Base-by-base conservation (phyloP, 805 yeast genomes). In the Danielozyma ontarioensis region DNA sequence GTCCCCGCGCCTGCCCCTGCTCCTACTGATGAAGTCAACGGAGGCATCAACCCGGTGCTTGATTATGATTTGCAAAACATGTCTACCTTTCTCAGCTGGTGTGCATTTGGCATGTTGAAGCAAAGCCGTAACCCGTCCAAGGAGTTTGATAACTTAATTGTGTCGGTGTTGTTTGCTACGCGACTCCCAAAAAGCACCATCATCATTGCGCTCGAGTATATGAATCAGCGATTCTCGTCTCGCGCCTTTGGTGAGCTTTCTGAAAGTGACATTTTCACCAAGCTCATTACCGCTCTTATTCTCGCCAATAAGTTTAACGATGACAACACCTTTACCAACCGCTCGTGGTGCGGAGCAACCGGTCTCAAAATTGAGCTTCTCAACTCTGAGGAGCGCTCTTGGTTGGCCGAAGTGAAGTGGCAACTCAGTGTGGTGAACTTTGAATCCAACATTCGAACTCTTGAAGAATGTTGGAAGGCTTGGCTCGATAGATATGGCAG, bases 281-380 rank as follows among this genome's bases (percentile, higher is more conserved):
- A 65, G 54, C 57, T 87, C 27, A 78, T 81, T 27, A 69, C 83
- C 14, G 72, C 94, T 3, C 69, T 90, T 28, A 76, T 90, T 24
- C 66, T 90, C 40, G 95, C 96, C 29, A 90, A 90, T 66, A 90
- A 90, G 63, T 86, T 87, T 57, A 87, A 89, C 55, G 97, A 90
- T 61, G 98, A 90, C 64, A 88, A 90, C 62, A 90, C 97, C 18
- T 90, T 90, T 55, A 87, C 95, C 40, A 90, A 90, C 63, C 80
- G 79, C 51, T 86, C 96, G 5, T 90, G 98, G 98, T 76, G 87
- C 27, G 88, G 87, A 41, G 97, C 97, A n/a, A 84, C 96, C 4
- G 94, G 94, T 13, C 71, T 90, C 41, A 59, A 75, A 5, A 68
- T 85, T 30, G 51, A 51, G 2, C 59, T 71, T 23, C 70, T 90